Percentiles rank a stretch among this genome's conserved stretches.
Evolutionary conservation across 2,329 filamentous ascomycete species (phyloP).

Genomic region (Diaporthe citriasiana): DNA sequence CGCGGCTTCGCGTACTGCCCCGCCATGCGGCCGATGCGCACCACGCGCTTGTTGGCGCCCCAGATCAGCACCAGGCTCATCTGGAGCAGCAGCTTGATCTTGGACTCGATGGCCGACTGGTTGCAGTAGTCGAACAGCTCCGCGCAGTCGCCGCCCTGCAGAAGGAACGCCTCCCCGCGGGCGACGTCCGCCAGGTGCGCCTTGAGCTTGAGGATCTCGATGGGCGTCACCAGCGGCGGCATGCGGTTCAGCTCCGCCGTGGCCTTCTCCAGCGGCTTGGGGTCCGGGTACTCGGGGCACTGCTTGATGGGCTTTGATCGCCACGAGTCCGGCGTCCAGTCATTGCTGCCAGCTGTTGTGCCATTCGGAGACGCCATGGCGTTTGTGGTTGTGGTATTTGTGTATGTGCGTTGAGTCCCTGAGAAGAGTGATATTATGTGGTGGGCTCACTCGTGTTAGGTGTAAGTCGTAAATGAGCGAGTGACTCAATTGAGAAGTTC

Average conservation of each 20-base stretch:
- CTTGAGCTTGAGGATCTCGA: constrained; percentile 85
- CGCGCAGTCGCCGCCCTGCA: constrained; percentile 97
- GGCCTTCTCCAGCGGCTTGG: constrained; percentile 69
- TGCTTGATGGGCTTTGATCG: constrained; percentile 85
- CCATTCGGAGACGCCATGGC: constrained; percentile 37
- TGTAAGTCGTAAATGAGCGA: constrained; percentile 21
- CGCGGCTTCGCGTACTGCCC: constrained; percentile 98
- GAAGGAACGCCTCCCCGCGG: constrained; percentile 88
- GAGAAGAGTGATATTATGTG: constrained; percentile 25
- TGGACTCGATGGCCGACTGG: constrained; percentile 89
- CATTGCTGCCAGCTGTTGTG: constrained; percentile 13
- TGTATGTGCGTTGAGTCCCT: background rate
- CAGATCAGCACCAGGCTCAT: constrained; percentile 98
- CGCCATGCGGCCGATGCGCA: constrained; percentile 95
- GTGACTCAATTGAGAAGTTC: constrained; percentile 22
- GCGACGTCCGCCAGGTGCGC: constrained; percentile 87
- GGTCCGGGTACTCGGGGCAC: constrained; percentile 77
- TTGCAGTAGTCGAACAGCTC: constrained; percentile 98
- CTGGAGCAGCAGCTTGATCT: constrained; percentile 95
- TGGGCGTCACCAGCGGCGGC: constrained; percentile 84
- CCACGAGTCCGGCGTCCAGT: constrained; percentile 79
- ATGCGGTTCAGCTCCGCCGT: constrained; percentile 75
- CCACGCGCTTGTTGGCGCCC: constrained; percentile 84
- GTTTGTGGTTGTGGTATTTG: background rate
- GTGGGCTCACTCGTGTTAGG: background rate